phyloP scores from a whole-genome alignment of 1,284 basidiomycete genomes.

The Erythrobasidium hasegawianum region DNA sequence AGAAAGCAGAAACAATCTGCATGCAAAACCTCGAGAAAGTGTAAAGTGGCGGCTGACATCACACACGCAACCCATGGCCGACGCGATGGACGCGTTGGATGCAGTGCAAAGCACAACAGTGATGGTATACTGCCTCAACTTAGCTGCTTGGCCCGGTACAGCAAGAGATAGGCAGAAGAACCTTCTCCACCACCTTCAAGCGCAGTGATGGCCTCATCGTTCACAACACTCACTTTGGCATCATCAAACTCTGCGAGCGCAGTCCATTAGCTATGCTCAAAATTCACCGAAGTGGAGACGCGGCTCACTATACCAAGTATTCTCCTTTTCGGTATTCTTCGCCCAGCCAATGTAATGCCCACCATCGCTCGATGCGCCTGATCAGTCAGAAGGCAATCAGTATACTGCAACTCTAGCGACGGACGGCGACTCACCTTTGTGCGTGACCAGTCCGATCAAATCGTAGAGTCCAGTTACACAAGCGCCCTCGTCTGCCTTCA shows the following conservation, averaged over 20 bases:
- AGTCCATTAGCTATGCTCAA: conserved; percentile 22
- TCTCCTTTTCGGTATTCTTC: conserved; percentile 35
- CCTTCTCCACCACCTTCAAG: conserved; percentile 81
- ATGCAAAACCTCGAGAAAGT: too few species aligned
- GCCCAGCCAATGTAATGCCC: conserved; percentile 40
- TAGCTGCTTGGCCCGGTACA: conserved; percentile 59
- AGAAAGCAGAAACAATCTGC: too few species aligned
- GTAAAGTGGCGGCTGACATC: too few species aligned
- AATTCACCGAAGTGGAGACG: conserved; percentile 1
- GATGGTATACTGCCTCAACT: conserved; percentile 27
- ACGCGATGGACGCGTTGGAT: too few species aligned
- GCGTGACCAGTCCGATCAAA: conserved; percentile 84
- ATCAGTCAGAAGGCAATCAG: conserved; percentile 69
- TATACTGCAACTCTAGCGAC: conserved; percentile 70
- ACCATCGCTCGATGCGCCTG: conserved; percentile 1
- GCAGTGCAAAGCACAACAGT: too few species aligned
- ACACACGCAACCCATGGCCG: too few species aligned
- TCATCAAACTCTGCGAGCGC: conserved; percentile 63
- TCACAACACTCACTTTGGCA: conserved; percentile 76
- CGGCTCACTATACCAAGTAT: conserved; percentile 16
- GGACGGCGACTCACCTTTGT: conserved; percentile 90
- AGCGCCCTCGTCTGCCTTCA: conserved; percentile 66
- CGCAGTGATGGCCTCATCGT: conserved; percentile 71
- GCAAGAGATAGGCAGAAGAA: conserved; percentile 76
- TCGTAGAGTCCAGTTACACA: conserved; percentile 77